Conservation (phyloP, 169 alveolate species). For the Plasmodium falciparum region DNA sequence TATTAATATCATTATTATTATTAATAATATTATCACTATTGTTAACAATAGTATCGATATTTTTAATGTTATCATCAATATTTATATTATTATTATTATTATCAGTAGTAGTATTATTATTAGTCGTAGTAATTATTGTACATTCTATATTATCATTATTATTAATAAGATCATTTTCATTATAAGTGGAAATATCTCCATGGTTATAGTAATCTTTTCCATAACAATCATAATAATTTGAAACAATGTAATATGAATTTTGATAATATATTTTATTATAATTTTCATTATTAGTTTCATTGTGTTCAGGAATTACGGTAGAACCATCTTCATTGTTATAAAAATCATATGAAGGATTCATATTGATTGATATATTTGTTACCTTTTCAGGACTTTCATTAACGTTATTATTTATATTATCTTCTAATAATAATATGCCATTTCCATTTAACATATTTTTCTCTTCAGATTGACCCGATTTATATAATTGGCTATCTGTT, state of each 20-base stretch:
- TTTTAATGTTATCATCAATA: slow-evolving; percentile 4
- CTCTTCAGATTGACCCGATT: slow-evolving; percentile 21
- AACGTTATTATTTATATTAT: slow-evolving; percentile 21
- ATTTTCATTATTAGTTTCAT: not conserved
- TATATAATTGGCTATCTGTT: not conserved
- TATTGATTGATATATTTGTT: slow-evolving; percentile 2
- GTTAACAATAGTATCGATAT: not conserved
- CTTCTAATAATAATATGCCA: not conserved
- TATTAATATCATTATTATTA: not conserved
- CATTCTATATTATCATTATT: not conserved
- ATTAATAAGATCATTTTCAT: not conserved
- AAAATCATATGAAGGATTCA: slow-evolving; percentile 1
- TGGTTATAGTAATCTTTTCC: slow-evolving; percentile 20
- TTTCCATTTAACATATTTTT: slow-evolving; percentile 10
- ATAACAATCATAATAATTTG: slow-evolving; percentile 17
- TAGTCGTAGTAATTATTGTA: not conserved
- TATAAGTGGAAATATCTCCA: not conserved
- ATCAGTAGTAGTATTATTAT: not conserved
- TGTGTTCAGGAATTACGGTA: too few relatives aligned
- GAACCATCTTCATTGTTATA: slow-evolving; percentile 19
- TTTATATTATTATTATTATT: slow-evolving; percentile 4
- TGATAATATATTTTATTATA: slow-evolving; percentile 25
- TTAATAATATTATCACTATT: not conserved
- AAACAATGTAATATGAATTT: slow-evolving; percentile 24
- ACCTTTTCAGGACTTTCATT: slow-evolving; percentile 14